phyloP scores from a whole-genome alignment of 2,329 filamentous ascomycete species.

The Colletotrichum tabaci region DNA sequence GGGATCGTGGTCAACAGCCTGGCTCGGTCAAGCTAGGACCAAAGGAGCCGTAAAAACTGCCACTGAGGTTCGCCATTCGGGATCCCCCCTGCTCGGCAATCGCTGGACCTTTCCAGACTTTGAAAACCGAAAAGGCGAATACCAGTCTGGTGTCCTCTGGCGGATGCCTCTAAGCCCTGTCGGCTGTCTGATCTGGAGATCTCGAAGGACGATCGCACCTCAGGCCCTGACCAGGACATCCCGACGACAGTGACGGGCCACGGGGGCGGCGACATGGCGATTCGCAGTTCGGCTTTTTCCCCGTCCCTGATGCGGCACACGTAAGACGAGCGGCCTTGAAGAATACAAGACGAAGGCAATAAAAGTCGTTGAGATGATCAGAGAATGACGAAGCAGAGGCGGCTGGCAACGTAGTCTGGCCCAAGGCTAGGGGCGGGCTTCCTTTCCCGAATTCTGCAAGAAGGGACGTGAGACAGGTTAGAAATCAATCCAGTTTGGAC shows the following conservation, averaged over 20 bases:
- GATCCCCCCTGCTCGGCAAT: conserved; percentile 32
- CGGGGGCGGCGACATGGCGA: not conserved
- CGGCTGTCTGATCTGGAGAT: conserved; percentile 5
- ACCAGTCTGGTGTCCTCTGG: not conserved
- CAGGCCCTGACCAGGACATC: not conserved
- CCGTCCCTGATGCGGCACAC: too few relatives aligned
- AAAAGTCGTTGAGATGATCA: not conserved
- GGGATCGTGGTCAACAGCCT: not conserved
- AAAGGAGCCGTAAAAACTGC: not conserved
- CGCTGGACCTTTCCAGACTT: conserved; percentile 10
- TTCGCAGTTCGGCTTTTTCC: not conserved
- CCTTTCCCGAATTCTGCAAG: not conserved
- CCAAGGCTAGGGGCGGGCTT: not conserved
- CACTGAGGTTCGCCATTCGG: not conserved
- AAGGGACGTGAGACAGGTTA: not conserved
- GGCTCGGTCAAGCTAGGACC: conserved; percentile 14
- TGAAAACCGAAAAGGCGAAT: not conserved
- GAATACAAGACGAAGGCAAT: not conserved
- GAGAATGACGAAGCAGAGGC: not conserved
- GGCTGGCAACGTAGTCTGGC: not conserved
- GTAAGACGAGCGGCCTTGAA: not conserved
- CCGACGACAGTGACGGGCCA: not conserved
- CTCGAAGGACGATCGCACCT: not conserved
- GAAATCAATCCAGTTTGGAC: conserved; percentile 22
- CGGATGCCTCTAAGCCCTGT: not conserved